Base-by-base conservation (phyloP, 352 stramenopile species). In the Phytopythium vexans region DNA sequence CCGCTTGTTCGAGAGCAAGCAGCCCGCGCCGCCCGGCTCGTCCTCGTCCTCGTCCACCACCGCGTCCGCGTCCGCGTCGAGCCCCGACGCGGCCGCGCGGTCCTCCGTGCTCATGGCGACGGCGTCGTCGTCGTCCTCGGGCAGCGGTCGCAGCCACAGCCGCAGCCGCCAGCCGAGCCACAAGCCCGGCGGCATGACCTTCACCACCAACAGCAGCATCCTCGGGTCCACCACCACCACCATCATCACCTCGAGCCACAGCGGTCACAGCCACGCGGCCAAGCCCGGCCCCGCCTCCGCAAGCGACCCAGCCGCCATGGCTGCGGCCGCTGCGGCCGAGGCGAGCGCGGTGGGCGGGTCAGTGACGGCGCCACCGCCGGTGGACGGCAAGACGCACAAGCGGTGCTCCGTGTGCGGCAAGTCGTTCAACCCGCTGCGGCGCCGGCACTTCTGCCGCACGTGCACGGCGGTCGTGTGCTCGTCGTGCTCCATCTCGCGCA, bases 321-420 rank as follows among this genome's bases (percentile, higher is more conserved):
- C 60, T 1, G 43, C 52, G 35, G 60, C 14, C 64, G 39, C 54
- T 56, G 35, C 66, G 63, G 38, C 40, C 51, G 44, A 60, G 49
- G 27, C 15, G 0, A 10, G 12, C 1, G 14, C 38, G 6, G 27
- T 8, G 5, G 16, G 15, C 14, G 36, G 12, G 21, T 2, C 15
- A 34, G n/a, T 10, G 21, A 39, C 8, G 42, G 27, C 50, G 2
- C 43, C 44, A 8, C 40, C 47, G 21, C 31, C 56, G 41, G 39
- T 56, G 10, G 64, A 58, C 41, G 47, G 14, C 11, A 46, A 44
- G 10, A 41, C 34, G 21, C 66, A 83, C 44, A 89, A 89, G 52
- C 89, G 88, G 51, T 95, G 85, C 57, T 74, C 73, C 0, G 76
- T 89, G 8, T 95, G 85, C 56, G 80, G 76, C 59, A 95, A 93